phyloP scores from a whole-genome alignment of 331 rosid species.

The Pyrus hybrid region DNA sequence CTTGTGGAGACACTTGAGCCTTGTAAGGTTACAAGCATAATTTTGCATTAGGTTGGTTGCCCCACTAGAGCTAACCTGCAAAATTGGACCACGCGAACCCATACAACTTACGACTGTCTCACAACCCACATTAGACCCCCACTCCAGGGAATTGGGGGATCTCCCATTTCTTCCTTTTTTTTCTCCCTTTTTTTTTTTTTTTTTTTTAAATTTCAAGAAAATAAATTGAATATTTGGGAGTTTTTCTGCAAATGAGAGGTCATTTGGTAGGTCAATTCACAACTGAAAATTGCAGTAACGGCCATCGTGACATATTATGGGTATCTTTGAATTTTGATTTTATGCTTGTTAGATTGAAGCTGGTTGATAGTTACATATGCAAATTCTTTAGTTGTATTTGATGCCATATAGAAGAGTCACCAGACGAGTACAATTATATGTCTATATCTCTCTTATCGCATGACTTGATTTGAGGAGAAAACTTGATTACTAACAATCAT shows the following conservation, averaged over 20 bases:
- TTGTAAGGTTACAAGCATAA: neutral
- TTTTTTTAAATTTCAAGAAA: too few species aligned
- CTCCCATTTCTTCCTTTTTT: too few species aligned
- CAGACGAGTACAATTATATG: too few species aligned
- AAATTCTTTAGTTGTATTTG: neutral
- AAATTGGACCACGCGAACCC: neutral
- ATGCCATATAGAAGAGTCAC: too few species aligned
- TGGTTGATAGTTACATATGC: neutral
- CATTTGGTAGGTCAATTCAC: neutral
- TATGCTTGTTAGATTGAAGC: neutral
- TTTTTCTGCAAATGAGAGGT: neutral
- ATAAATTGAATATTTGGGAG: too few species aligned
- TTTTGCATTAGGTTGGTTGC: neutral
- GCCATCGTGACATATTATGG: neutral
- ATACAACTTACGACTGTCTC: neutral
- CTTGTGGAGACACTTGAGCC: constrained; percentile 5
- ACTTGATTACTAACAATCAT: too few species aligned
- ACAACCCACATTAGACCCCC: too few species aligned
- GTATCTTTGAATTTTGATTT: neutral
- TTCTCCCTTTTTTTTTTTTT: too few species aligned
- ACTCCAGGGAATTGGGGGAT: too few species aligned
- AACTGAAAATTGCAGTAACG: constrained; percentile 39
- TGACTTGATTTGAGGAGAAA: too few species aligned
- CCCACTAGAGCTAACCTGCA: neutral
- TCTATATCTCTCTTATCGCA: too few species aligned